A percentile compares a stretch with the other conserved stretches of the same genome.
Evolutionary conservation across 164 flowering plant species (phyloP).

Genomic region (Pachysandra terminalis): DNA sequence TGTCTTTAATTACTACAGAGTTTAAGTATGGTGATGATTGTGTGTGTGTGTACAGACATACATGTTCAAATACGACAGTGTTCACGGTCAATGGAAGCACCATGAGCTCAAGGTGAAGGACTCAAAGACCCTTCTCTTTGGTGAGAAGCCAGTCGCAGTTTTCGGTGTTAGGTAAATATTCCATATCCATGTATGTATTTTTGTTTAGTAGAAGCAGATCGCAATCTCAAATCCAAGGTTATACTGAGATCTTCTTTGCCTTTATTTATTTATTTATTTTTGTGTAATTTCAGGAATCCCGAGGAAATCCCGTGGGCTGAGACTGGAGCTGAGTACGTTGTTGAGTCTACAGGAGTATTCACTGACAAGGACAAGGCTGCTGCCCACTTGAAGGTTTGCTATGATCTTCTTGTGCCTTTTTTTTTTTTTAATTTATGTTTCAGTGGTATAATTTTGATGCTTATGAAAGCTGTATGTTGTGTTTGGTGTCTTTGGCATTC

Average conservation of each 20-base stretch:
- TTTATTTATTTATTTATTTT: background rate
- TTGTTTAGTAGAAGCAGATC: background rate
- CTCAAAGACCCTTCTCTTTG: constrained; percentile 77
- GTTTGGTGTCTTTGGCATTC: no score
- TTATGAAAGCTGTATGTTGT: background rate
- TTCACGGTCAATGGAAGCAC: constrained; percentile 85
- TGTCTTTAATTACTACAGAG: no score
- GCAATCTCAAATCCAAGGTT: background rate
- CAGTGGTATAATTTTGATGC: background rate
- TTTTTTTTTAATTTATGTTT: background rate
- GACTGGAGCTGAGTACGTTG: constrained; percentile 53
- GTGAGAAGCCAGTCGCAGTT: constrained; percentile 66
- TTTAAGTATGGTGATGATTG: background rate
- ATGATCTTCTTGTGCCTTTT: background rate
- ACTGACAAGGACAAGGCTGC: constrained; percentile 65
- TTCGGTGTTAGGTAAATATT: constrained; percentile 60
- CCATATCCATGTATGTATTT: background rate
- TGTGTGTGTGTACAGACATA: constrained; percentile 46
- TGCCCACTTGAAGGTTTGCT: constrained; percentile 52
- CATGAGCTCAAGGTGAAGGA: constrained; percentile 67
- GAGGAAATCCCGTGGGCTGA: constrained; percentile 56
- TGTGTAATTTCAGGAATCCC: constrained; percentile 32
- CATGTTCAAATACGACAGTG: constrained; percentile 90
- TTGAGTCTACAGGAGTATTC: constrained; percentile 60
- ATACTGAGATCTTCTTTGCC: background rate